phyloP scores from a whole-genome alignment of 139 green algal genomes.

The Chlamydomonas urium region DNA sequence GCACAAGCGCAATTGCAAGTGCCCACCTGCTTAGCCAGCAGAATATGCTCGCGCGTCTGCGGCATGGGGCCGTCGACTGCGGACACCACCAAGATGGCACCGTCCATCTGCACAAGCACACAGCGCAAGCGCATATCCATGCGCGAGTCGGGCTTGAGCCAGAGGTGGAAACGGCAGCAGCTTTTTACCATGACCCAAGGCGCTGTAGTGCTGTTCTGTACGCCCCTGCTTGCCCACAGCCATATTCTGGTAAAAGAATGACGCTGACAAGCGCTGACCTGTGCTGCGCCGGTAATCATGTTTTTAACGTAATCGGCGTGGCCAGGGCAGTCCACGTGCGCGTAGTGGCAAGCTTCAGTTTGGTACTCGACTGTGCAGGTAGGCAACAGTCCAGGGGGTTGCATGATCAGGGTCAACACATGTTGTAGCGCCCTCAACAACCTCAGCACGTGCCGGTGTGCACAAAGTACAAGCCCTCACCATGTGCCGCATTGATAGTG shows the following conservation, averaged over 20 bases:
- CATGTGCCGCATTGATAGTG: conserved; percentile 95
- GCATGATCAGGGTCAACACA: too few relatives aligned
- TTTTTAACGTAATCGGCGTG: conserved; percentile 99
- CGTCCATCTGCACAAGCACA: conserved; percentile 99
- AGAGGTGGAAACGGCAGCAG: too few relatives aligned
- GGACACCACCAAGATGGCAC: conserved; percentile 95
- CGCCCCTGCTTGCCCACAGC: too few relatives aligned
- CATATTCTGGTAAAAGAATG: too few relatives aligned
- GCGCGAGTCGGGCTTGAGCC: too few relatives aligned
- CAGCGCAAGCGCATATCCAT: too few relatives aligned
- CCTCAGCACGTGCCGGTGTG: too few relatives aligned
- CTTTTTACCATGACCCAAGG: too few relatives aligned
- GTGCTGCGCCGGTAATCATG: conserved; percentile 96
- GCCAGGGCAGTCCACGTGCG: conserved; percentile 97
- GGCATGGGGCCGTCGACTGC: conserved; percentile 97
- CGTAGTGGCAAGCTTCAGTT: conserved; percentile 95
- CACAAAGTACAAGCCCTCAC: conserved; percentile 48
- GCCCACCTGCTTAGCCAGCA: conserved; percentile 88
- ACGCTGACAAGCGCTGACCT: conserved; percentile 52
- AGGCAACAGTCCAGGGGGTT: too few relatives aligned
- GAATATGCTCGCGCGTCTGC: conserved; percentile 98
- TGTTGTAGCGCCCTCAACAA: too few relatives aligned
- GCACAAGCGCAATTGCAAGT: conserved; percentile 18
- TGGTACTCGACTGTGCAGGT: conserved; percentile 90
- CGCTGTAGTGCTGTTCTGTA: too few relatives aligned